Evolutionary conservation across 139 green algal species (phyloP), one percentile per base, ranked within the genome.

Genomic region (Chlorella sp.): DNA sequence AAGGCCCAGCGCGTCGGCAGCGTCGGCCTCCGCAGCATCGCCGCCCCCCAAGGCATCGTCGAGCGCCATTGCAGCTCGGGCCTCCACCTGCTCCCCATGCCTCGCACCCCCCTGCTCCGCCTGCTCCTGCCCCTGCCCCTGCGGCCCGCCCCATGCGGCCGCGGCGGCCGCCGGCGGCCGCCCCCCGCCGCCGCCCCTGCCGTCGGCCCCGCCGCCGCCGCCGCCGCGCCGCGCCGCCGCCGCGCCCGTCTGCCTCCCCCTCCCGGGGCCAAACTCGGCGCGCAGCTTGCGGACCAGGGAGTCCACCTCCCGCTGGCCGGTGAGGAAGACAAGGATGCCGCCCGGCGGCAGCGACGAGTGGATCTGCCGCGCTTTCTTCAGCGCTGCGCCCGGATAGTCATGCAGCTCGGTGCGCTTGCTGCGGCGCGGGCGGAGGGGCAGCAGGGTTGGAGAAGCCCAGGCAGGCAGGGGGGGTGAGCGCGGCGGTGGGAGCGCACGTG

Each of bases 301-400:
- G 77, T 97, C 88, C 42, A 98, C 92, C 85, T 98, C 94, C 2
- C 87, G 64, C 81, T 97, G 93, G 6, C 94, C 95, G 0, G 95
- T 98, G 2, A 99, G 58, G 75, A 99, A 99, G 25, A 98, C 89
- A 33, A 99, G 87, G 27, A 99, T 83, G 15, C 91, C 94, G 7
- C 96, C 96, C 1, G 88, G 85, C 9, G 95, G 95, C 42, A 98
- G 87, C 67, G 93, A 83, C 17, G 80, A 48, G 84, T 98, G 95
- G 67, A 98, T 97, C 66, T 88, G 82, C 51, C 64, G 29, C 9
- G 88, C 93, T 86, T 97, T 97, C 6, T 80, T 74, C 68, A 83
- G 89, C 12, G 94, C 93, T 0, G 89, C 89, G 0, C 79, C 77
- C 5, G 92, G 80, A 73, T 98, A 98, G 78, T 99, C 94, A 41